Evolutionary conservation across 352 stramenopile species (phyloP).

Genomic region (Pseudoperonospora humuli): DNA sequence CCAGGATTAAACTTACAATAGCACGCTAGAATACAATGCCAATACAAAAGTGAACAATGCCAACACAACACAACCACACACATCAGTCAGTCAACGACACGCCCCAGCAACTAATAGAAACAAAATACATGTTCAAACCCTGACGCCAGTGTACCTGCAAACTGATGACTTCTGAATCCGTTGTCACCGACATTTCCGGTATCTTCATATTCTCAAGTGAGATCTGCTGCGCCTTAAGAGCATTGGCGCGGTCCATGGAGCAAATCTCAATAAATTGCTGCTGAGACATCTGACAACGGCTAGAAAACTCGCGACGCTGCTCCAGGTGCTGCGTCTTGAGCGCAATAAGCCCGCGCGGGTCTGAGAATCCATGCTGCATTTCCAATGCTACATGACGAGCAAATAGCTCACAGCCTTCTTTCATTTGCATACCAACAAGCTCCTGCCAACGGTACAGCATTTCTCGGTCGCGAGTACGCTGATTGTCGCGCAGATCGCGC

Average conservation of each 20-base stretch:
- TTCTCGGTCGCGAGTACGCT: conserved; percentile 55
- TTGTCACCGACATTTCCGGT: conserved; percentile 54
- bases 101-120: neutral
- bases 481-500: conserved; percentile 44
- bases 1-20: conserved; percentile 60
- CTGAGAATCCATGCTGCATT: conserved; percentile 33
- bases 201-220: conserved; percentile 69
- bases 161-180: conserved; percentile 30
- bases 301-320: conserved; percentile 57
- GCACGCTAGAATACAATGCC: conserved; percentile 32
- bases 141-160: conserved; percentile 35
- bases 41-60: conserved; percentile 2
- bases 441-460: conserved; percentile 78
- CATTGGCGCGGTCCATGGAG: conserved; percentile 50
- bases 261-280: conserved; percentile 74
- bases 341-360: conserved; percentile 39
- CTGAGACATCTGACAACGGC: conserved; percentile 64
- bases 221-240: conserved; percentile 60
- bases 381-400: conserved; percentile 43
- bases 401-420: conserved; percentile 66
- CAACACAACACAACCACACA: conserved; percentile 2
- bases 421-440: conserved; percentile 75
- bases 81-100: conserved; percentile 3
- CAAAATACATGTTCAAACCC: neutral
- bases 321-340: conserved; percentile 59